Percentiles rank a stretch among this genome's conserved stretches.
Evolutionary conservation across 2,329 filamentous ascomycete species (phyloP).

Genomic region (Diplocarpon rosae): DNA sequence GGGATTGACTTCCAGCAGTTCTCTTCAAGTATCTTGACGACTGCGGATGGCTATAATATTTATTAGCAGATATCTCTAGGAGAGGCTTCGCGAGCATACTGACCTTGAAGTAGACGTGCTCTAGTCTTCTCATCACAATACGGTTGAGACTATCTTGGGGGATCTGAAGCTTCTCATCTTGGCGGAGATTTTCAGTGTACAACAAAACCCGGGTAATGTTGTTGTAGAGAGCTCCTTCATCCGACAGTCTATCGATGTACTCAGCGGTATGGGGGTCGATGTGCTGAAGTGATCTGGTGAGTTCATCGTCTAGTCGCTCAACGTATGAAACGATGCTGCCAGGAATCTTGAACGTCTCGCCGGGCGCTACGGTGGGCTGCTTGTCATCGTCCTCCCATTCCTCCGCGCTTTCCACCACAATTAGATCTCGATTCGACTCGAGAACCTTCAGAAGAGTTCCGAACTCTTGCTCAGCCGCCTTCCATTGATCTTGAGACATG

Average conservation of each 20-base stretch:
- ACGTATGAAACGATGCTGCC: constrained; percentile 91
- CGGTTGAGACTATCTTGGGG: constrained; percentile 86
- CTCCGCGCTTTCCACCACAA: constrained; percentile 85
- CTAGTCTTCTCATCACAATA: constrained; percentile 82
- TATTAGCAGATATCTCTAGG: constrained; percentile 18
- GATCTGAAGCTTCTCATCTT: constrained; percentile 58
- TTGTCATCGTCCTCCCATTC: constrained; percentile 99
- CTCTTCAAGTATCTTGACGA: constrained; percentile 88
- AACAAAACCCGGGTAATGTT: constrained; percentile 79
- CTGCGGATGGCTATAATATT: constrained; percentile 59
- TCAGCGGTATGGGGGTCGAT: constrained; percentile 98
- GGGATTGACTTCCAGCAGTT: constrained; percentile 82
- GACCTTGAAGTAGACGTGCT: constrained; percentile 98
- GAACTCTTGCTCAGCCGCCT: constrained; percentile 82
- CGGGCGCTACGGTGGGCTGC: constrained; percentile 59
- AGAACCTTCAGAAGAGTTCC: constrained; percentile 66
- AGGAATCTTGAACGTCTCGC: constrained; percentile 78
- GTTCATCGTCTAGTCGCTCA: constrained; percentile 92
- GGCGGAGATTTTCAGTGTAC: constrained; percentile 75
- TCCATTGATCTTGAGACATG: constrained; percentile 97
- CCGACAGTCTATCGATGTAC: constrained; percentile 89
- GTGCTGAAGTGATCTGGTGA: constrained; percentile 90
- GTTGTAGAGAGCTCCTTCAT: constrained; percentile 85
- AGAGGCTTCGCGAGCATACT: constrained; percentile 15
- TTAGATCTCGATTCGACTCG: constrained; percentile 65